These are phyloP conservation scores for Schrenkiella parvula DNA, from an alignment of 345 rosid species.

Conservation along the genomic window DNA sequence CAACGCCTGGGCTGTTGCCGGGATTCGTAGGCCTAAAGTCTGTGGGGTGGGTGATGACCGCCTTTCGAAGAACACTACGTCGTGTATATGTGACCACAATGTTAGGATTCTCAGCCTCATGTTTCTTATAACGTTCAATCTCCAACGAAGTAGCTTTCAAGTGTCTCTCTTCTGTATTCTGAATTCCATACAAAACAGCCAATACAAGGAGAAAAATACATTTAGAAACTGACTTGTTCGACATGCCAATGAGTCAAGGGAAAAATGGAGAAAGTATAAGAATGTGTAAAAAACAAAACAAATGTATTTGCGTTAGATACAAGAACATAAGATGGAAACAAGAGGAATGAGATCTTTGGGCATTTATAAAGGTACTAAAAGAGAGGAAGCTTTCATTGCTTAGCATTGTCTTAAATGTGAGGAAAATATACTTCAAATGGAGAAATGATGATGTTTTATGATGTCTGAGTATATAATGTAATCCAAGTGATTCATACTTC, in stretches of 20 bases:
- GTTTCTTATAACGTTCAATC: neutral
- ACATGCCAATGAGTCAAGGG: neutral
- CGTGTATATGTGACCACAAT: conserved; percentile 2
- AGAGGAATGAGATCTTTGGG: neutral
- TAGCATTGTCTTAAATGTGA: conserved; percentile 4
- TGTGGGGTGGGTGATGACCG: conserved; percentile 6
- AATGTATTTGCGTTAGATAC: neutral
- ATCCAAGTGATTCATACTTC: conserved; percentile 37
- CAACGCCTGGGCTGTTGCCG: conserved; percentile 38
- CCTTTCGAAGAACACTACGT: conserved; percentile 3
- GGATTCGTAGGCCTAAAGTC: conserved; percentile 34
- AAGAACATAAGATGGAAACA: conserved; percentile 5
- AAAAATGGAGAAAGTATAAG: neutral
- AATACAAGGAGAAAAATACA: conserved; percentile 15
- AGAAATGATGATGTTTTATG: conserved; percentile 33
- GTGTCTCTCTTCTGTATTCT: conserved; percentile 12
- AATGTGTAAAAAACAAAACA: neutral
- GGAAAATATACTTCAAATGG: conserved; percentile 16
- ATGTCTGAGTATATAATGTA: conserved; percentile 32
- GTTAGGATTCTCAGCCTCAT: neutral
- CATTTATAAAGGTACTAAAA: conserved; percentile 19
- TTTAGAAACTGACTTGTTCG: conserved; percentile 13
- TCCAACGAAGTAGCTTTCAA: conserved; percentile 11
- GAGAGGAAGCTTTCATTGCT: neutral
- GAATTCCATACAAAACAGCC: conserved; percentile 19